These are phyloP conservation scores for Nephelium lappaceum DNA, from an alignment of 345 rosid genomes.

Conservation along the genomic window DNA sequence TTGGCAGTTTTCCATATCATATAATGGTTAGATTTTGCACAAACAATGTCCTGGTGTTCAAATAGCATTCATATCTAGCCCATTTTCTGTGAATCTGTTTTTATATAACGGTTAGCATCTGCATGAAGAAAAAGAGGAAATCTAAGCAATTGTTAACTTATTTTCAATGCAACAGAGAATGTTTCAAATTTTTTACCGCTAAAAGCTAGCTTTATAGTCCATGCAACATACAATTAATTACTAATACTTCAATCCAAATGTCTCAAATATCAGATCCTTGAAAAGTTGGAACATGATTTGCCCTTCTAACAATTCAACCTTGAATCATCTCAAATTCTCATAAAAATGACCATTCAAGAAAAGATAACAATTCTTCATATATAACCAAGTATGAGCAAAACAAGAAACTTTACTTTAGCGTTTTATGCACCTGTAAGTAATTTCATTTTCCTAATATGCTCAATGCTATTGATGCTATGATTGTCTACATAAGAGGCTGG, in stretches of 20 bases:
- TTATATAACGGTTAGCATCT: conserved; percentile 2
- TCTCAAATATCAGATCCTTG: conserved; percentile 1
- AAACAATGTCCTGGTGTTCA: conserved; percentile 28
- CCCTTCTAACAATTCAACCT: not conserved
- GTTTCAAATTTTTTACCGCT: conserved; percentile 3
- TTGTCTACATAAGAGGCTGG: not conserved
- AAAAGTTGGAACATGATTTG: not conserved
- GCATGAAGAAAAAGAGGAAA: conserved; percentile 11
- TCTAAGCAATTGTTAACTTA: not conserved
- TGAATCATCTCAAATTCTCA: not conserved
- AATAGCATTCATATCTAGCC: conserved; percentile 30
- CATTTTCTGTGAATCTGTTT: conserved; percentile 31
- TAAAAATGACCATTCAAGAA: not conserved
- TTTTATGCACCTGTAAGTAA: not conserved
- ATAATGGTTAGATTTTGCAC: conserved; percentile 1
- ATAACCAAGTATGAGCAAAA: not conserved
- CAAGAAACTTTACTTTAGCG: not conserved
- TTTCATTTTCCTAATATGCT: not conserved
- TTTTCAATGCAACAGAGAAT: not conserved
- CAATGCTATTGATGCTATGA: not conserved
- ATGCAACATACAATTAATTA: conserved; percentile 9
- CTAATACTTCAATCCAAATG: conserved; percentile 2
- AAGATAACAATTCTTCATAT: not conserved
- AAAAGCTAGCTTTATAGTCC: conserved; percentile 6
- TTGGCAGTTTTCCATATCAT: conserved; percentile 42